Percentiles rank a stretch among this genome's conserved stretches.
Evolutionary conservation across 371 early-diverging fungal species (phyloP).

Genomic region (Paraphysoderma sedebokerense): DNA sequence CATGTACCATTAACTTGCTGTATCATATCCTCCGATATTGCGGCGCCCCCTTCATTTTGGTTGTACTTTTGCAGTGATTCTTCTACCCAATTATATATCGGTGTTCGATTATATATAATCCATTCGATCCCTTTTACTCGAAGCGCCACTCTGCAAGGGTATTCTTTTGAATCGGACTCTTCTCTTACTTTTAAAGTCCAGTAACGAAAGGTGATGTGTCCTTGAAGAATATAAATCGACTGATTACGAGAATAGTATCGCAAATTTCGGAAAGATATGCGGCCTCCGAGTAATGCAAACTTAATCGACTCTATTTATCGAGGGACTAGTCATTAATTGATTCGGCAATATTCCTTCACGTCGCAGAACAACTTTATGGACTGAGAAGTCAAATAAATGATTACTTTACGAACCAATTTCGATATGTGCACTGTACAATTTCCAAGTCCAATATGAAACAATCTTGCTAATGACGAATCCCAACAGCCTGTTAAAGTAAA

Average conservation of each 20-base stretch:
- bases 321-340: too few relatives aligned
- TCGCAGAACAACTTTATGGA: too few relatives aligned
- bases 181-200: conserved; percentile 51
- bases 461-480: conserved; percentile 43
- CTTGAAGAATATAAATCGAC: conserved; percentile 52
- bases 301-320: conserved; percentile 57
- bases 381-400: too few relatives aligned
- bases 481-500: conserved; percentile 51
- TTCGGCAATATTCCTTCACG: background rate
- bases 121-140: conserved; percentile 66
- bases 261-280: conserved; percentile 60
- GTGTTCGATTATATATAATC: conserved; percentile 64
- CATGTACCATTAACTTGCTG: too few relatives aligned
- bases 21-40: too few relatives aligned
- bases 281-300: conserved; percentile 55
- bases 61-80: conserved; percentile 40
- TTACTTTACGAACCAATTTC: conserved; percentile 37
- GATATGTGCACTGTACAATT: conserved; percentile 43
- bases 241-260: conserved; percentile 54
- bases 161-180: conserved; percentile 10
- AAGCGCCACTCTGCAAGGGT: conserved; percentile 40
- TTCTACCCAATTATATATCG: conserved; percentile 47
- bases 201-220: conserved; percentile 56
- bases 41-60: too few relatives aligned
- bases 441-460: conserved; percentile 52